Base-by-base conservation (phyloP, 225 moss, liverwort and hornwort genomes). In the Climacium dendroides region DNA sequence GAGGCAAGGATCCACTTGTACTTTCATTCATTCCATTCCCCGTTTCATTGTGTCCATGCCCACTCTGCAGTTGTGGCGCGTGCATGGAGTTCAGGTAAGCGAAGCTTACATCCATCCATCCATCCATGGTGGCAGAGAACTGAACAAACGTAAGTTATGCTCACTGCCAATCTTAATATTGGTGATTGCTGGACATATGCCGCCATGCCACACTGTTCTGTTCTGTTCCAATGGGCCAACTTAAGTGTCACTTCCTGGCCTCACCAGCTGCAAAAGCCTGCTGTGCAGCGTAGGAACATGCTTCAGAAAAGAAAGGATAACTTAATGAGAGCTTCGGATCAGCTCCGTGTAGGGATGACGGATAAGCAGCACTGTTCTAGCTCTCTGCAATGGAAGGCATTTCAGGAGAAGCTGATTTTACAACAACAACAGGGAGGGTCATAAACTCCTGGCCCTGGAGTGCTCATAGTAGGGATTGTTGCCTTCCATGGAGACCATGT, bases 211-310 rank as follows among this genome's bases (percentile, higher is more conserved):
- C 52, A 74, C 74, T 34, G 74, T 32, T 37, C 6, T 20, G 19
- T 64, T n/a, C 11, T 67, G 37, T 70, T 74, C 48, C 19, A 47
- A 19, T 73, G 30, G 47, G 47, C 13, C 0, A 7, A 61, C n/a
- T n/a, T n/a, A n/a, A n/a, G n/a, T n/a, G n/a, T n/a, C n/a, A 45
- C 28, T 2, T 0, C 4, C 17, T 3, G 0, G 43, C 8, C 72
- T 45, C 48, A 32, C 19, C 29, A 20, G 20, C 74, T 74, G 74
- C 74, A 32, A 74, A 74, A 72, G 39, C 26, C 47, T 47, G 67
- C 67, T 37, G 67, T 69, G 19, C 47, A 45, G 47, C 2, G 1
- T 4, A 19, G 73, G 11, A 47, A 19, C 11, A 2, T 1, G 30
- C 50, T 75, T 18, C 45, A 29, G 29, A 35, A 76, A 53, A 11